Conservation (phyloP, 768 basidiomycete genomes). For the Fomitopsis serialis region DNA sequence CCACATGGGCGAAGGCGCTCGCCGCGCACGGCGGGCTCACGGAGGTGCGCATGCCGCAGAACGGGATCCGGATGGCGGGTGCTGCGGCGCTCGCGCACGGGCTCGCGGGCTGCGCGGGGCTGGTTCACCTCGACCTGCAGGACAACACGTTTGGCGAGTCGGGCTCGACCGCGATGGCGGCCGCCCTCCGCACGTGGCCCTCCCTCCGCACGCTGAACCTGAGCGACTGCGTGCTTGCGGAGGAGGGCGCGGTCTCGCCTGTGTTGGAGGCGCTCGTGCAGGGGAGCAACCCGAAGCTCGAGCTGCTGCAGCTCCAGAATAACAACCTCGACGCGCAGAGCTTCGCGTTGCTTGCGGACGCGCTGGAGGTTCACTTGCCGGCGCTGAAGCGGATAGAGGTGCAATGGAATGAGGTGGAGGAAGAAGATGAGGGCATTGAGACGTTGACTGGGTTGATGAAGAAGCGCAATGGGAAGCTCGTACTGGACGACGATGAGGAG, state of each 20-base stretch:
- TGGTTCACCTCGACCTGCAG: constrained; percentile 84
- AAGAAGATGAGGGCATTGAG: constrained; percentile 60
- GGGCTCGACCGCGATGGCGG: constrained; percentile 52
- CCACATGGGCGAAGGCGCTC: constrained; percentile 84
- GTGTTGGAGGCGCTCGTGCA: constrained; percentile 54
- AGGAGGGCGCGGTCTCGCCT: constrained; percentile 71
- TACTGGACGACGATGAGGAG: constrained; percentile 77
- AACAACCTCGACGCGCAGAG: constrained; percentile 78
- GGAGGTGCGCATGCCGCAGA: constrained; percentile 94
- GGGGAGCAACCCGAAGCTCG: constrained; percentile 72
- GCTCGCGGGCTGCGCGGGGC: constrained; percentile 54
- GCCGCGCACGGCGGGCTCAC: constrained; percentile 73
- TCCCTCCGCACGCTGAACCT: constrained; percentile 75
- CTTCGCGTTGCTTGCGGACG: constrained; percentile 61
- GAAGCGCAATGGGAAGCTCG: constrained; percentile 60
- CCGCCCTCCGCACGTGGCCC: constrained; percentile 65
- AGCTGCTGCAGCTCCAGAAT: constrained; percentile 81
- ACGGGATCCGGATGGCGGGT: constrained; percentile 93
- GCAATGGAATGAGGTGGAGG: constrained; percentile 88
- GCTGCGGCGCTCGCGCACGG: constrained; percentile 76
- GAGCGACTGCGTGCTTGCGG: constrained; percentile 85
- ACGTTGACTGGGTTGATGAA: constrained; percentile 50
- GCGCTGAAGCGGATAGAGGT: constrained; percentile 69
- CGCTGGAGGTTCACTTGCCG: constrained; percentile 54
- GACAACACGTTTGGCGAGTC: constrained; percentile 79